Evolutionary conservation across 345 rosid genomes (phyloP), one percentile per base, ranked within the genome.

Genomic region (Eucalyptus regnans): DNA sequence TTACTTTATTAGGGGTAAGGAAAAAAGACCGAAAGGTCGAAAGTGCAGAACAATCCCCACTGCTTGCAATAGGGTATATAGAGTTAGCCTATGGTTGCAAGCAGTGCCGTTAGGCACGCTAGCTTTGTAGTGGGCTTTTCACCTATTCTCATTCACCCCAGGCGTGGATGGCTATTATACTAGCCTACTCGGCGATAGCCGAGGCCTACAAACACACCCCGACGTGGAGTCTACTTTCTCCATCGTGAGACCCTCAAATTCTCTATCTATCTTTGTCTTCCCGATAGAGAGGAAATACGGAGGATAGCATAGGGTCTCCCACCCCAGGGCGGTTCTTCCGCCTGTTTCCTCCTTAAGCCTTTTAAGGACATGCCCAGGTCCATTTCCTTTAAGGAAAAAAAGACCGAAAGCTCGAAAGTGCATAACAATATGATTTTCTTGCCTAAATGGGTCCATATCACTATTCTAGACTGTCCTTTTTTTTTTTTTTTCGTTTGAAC

Each of bases 261-360:
- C 1, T 0, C 4, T 52, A 1, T 50, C 7, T 50, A 18, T 52
- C 2, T 52, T 18, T 18, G 0, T 52, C 9, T 52, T 52, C 0
- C 56, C 9, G 4, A 52, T 16, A 18, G 3, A 51, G 4, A 51
- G 54, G 9, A 4, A 17, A 52, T 52, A 52, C 0, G 9, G 9
- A 52, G 56, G 56, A 52, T 2, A 52, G 0, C 2, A 0, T 1
- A 23, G 1, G 22, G 1, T 52, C 23, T 52, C 56, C 9, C 4
- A 52, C 1, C 23, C 2, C 0, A 52, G 1, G 8, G 0, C 0
- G 1, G 0, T 51, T 51, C 22, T 17, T 0, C 2, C 1, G 1
- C 56, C 8, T 51, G 0, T 51, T 51, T 17, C 9, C 9, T 51
- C 22, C 22, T 51, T 51, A 51, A 52, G 23, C 56, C 9, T 52